Percentiles rank a stretch among this genome's conserved stretches.
Evolutionary conservation across 2,329 filamentous ascomycete species (phyloP).

Genomic region (Fusarium udum): DNA sequence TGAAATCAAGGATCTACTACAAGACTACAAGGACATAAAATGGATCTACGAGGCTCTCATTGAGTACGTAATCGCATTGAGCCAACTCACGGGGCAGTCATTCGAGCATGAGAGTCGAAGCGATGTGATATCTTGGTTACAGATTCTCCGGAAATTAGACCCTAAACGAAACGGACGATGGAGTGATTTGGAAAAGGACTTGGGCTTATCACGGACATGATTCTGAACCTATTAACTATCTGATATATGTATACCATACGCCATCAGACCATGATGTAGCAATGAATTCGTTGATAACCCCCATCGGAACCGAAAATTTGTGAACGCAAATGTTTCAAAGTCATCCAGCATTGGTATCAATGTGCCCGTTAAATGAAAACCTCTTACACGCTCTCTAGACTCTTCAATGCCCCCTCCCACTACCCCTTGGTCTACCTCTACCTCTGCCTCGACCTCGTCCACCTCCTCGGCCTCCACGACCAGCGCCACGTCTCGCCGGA

Average conservation of each 20-base stretch:
- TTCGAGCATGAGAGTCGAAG: slow-evolving; percentile 52
- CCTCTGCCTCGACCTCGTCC: slow-evolving; percentile 34
- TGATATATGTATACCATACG: background rate
- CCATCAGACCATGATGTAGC: background rate
- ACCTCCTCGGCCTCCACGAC: slow-evolving; percentile 40
- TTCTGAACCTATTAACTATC: background rate
- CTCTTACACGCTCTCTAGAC: background rate
- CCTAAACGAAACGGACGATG: slow-evolving; percentile 79
- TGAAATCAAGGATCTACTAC: slow-evolving; percentile 73
- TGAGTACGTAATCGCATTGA: slow-evolving; percentile 73
- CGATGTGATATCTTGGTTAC: slow-evolving; percentile 68
- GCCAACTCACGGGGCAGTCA: slow-evolving; percentile 58
- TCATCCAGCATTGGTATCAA: slow-evolving; percentile 13
- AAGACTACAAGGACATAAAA: slow-evolving; percentile 71
- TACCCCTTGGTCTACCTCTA: slow-evolving; percentile 18
- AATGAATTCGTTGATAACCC: background rate
- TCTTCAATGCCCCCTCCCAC: slow-evolving; percentile 22
- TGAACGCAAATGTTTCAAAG: background rate
- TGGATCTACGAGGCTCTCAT: slow-evolving; percentile 91
- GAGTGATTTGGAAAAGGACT: slow-evolving; percentile 70
- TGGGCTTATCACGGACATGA: slow-evolving; percentile 32
- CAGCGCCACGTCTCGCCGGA: slow-evolving; percentile 33
- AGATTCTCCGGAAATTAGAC: slow-evolving; percentile 74
- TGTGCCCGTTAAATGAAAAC: slow-evolving; percentile 3
- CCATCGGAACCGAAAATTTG: background rate